Base-by-base conservation (phyloP, 306 rosid genomes). In the Prunus padus region DNA sequence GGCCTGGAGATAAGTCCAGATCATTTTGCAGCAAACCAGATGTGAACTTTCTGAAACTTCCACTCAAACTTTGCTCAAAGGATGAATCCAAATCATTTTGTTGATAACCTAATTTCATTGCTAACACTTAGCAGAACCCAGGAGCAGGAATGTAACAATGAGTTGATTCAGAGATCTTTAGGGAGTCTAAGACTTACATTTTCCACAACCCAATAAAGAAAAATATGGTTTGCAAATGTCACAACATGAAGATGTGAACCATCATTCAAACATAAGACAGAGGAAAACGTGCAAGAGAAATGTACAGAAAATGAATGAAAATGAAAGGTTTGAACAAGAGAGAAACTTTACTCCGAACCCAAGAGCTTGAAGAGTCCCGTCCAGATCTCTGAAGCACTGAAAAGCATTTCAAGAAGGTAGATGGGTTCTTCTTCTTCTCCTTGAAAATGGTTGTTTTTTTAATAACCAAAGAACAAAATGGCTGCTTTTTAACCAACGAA, bases 1-100 rank as follows among this genome's bases (percentile, higher is more conserved):
- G 89, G 54, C 84, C 92, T n/a, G 93, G 89, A 78, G 97, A 91
- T 57, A 73, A 80, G 59, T 91, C 91, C 82, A 72, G 44, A 68
- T 87, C 97, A 87, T 93, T 89, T 77, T 87, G 98, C 76, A 72
- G 72, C 73, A 74, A 62, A 77, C 87, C 90, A 68, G 90, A 75
- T 49, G 81, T 65, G 65, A 76, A 81, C 68, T 81, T 86, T 44
- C 87, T 83, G 68, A 83, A 83, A 77, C 85, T 86, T 69, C 80
- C 89, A 68, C 76, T 83, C 71, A 86, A 42, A 76, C 76, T 81
- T 69, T 65, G 82, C 80, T 68, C 84, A 45, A 74, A 76, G 42
- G 72, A 70, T 20, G 82, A 61, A 70, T 81, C 84, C 55, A 85
- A 67, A 65, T 85, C 82, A 59, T 73, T 68, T 18, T 72, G 82